These are phyloP conservation scores for Colletotrichum sp. DNA, from an alignment of 2,329 filamentous ascomycete species.

Conservation along the genomic window DNA sequence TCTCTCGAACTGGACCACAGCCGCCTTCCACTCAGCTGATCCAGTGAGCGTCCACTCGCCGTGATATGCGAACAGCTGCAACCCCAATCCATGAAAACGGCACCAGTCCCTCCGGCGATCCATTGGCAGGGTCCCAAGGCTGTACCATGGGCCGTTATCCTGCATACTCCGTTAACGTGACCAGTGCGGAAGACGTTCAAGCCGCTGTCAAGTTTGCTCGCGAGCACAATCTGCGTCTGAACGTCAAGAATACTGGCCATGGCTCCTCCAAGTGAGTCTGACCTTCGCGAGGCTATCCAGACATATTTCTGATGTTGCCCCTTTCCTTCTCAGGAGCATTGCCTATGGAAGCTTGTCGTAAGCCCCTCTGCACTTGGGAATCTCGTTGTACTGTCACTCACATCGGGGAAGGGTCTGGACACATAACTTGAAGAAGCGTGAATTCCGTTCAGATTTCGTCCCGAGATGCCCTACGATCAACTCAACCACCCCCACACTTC, in stretches of 20 bases:
- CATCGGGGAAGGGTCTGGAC: conserved; percentile 36
- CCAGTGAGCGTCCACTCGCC: not conserved
- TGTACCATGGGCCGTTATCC: conserved; percentile 24
- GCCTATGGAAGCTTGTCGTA: not conserved
- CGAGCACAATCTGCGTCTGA: conserved; percentile 37
- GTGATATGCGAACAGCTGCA: conserved; percentile 38
- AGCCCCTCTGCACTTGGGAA: not conserved
- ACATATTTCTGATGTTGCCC: not conserved
- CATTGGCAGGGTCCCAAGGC: not conserved
- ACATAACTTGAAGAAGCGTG: conserved; percentile 37
- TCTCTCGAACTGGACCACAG: conserved; percentile 34
- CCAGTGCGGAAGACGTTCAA: conserved; percentile 17
- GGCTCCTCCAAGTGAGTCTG: not conserved
- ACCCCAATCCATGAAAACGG: conserved; percentile 39
- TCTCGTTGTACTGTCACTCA: not conserved
- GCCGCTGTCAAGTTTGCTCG: conserved; percentile 38
- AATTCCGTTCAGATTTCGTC: not conserved
- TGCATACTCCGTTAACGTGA: conserved; percentile 28
- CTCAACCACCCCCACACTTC: not conserved
- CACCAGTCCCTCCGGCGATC: conserved; percentile 30
- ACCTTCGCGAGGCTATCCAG: not conserved
- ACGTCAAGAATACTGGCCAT: conserved; percentile 37
- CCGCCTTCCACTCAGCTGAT: conserved; percentile 35
- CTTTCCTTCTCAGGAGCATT: not conserved
- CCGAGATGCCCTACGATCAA: not conserved